phyloP scores from a whole-genome alignment of 768 basidiomycete genomes.

The Pulveroboletus sp. region DNA sequence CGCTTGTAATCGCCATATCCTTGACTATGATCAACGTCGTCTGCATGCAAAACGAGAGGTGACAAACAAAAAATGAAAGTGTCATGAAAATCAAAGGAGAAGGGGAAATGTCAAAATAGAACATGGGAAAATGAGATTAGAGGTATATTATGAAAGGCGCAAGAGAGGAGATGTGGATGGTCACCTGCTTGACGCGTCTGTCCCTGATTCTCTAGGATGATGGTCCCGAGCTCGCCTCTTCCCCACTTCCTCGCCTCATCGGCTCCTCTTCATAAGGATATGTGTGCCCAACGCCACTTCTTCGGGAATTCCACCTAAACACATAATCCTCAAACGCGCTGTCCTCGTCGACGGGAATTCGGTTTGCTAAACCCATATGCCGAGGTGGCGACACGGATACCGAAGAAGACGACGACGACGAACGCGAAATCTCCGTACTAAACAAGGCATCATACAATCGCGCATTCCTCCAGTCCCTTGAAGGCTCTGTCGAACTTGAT shows the following conservation, averaged over 20 bases:
- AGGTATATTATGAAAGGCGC: neutral
- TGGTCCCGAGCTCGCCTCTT: conserved; percentile 6
- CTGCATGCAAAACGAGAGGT: conserved; percentile 4
- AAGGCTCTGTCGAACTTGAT: conserved; percentile 7
- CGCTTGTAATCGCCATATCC: neutral
- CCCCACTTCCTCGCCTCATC: conserved; percentile 4
- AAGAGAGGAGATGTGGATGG: neutral
- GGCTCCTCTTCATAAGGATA: conserved; percentile 5
- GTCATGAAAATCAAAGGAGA: neutral
- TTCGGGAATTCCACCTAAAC: conserved; percentile 11
- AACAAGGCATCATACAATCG: conserved; percentile 11
- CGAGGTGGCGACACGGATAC: conserved; percentile 4
- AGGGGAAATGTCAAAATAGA: too few relatives aligned
- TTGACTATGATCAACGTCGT: conserved; percentile 3
- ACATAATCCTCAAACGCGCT: conserved; percentile 11
- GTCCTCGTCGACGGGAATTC: conserved; percentile 21
- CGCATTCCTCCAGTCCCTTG: conserved; percentile 14
- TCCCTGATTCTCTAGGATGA: neutral
- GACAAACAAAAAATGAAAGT: neutral
- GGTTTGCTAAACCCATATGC: conserved; percentile 14
- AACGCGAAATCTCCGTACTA: conserved; percentile 10
- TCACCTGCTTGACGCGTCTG: neutral
- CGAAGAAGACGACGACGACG: conserved; percentile 17
- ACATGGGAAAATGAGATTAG: neutral
- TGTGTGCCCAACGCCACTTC: neutral